A percentile compares a stretch with the other conserved stretches of the same genome.
Conservation (phyloP, 148 eudicot species). For the Drosera capensis region DNA sequence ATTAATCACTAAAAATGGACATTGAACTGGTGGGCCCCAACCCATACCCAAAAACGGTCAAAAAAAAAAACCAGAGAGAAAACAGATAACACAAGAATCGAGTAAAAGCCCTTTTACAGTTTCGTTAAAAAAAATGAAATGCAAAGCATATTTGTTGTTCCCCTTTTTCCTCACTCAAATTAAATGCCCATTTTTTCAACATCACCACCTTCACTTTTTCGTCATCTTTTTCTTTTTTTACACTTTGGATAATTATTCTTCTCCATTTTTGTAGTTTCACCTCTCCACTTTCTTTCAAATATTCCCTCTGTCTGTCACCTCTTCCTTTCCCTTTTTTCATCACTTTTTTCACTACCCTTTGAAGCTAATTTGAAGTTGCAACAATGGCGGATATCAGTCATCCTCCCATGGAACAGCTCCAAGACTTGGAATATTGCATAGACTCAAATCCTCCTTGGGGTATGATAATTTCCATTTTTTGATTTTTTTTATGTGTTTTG, state of each 20-base stretch:
- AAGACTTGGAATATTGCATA: conserved; percentile 97
- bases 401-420: conserved; percentile 97
- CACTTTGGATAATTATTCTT: conserved; percentile 15
- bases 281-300: not conserved
- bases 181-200: too few relatives aligned
- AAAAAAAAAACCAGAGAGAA: too few relatives aligned
- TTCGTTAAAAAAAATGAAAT: too few relatives aligned
- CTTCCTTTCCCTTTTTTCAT: conserved; percentile 3
- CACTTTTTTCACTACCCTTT: conserved; percentile 1
- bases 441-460: conserved; percentile 99
- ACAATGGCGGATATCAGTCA: conserved; percentile 78
- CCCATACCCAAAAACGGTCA: too few relatives aligned
- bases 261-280: not conserved
- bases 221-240: not conserved
- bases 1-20: too few relatives aligned
- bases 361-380: conserved; percentile 17
- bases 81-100: too few relatives aligned
- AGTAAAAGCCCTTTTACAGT: too few relatives aligned
- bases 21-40: too few relatives aligned
- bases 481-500: not conserved
- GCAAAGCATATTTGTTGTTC: too few relatives aligned
- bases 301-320: conserved; percentile 4
- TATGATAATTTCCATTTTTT: conserved; percentile 19
- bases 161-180: too few relatives aligned
- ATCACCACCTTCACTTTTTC: too few relatives aligned